Base-by-base conservation (phyloP, 1,284 basidiomycete species). In the Puccinia polysora region DNA sequence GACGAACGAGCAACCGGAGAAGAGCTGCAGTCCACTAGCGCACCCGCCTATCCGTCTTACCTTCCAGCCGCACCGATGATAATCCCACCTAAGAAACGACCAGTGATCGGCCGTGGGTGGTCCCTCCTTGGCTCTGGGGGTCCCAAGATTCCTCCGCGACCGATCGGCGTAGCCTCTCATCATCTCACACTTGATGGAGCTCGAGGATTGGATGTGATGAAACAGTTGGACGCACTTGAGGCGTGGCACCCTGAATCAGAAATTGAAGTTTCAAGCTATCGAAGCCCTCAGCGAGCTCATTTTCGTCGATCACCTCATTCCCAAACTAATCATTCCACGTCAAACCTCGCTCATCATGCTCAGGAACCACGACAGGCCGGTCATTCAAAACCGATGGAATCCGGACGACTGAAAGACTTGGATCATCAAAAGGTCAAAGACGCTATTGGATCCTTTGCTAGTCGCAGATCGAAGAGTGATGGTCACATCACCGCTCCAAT, bases 191-290 rank as follows among this genome's bases (percentile, higher is more conserved):
- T 69, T 47, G 67, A 59, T 32, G 56, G 52, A 8, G 55, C 55
- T 28, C 28, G 67, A 60, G 67, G 67, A 34, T 30, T 69, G 32
- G 67, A 69, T 50, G 40, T 69, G 1, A 69, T 69, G 67, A 69
- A 60, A 60, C 67, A 60, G 43, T 47, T 69, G 55, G 55, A 69
- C 25, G 67, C 67, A 12, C 45, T 58, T 25, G 43, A 59, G 25
- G 67, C 53, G 2, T 58, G 55, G 55, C 53, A 69, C 23, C 47
- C 23, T 15, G 67, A 68, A 38, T 36, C 40, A 47, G 49, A 55
- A n/a, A 32, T 36, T 23, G 52, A 56, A 2, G 53, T 32, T 18
- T 40, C 4, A 40, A 25, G 40, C 25, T 25, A 40, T 40, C 52
- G 20, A n/a, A 43, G 23, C 23, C 25, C 53, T 38, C 40, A 53